Percentiles rank a stretch among this genome's conserved stretches.
These are phyloP conservation scores for Phaffomyces thermotolerans DNA, from an alignment of 805 yeast genomes.

Conservation along the genomic window DNA sequence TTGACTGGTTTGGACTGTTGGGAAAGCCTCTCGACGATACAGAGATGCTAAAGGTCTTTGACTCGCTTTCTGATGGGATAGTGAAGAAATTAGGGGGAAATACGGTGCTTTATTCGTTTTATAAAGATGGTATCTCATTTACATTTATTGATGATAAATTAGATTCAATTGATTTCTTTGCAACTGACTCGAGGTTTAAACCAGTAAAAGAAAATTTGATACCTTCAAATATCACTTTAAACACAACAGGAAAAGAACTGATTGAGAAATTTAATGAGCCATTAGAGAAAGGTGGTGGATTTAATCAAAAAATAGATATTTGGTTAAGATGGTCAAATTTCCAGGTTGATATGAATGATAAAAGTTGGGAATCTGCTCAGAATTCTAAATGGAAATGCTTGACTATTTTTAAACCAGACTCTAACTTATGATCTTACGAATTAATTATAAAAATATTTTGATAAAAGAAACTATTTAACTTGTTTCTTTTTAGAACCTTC, in stretches of 20 bases:
- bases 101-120: conserved; percentile 16
- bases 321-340: conserved; percentile 33
- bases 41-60: neutral
- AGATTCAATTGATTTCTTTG: conserved; percentile 31
- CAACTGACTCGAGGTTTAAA: conserved; percentile 17
- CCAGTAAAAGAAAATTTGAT: conserved; percentile 7
- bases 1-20: no score
- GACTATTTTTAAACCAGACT: conserved; percentile 12
- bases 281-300: conserved; percentile 35
- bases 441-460: no score
- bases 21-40: no score
- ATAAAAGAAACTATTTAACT: no score
- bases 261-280: conserved; percentile 34
- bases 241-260: conserved; percentile 24
- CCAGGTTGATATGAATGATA: conserved; percentile 30
- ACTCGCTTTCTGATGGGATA: neutral
- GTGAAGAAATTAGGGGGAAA: conserved; percentile 2
- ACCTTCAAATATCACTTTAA: conserved; percentile 16
- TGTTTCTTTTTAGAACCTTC: conserved; percentile 46
- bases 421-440: no score
- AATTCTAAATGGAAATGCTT: conserved; percentile 24
- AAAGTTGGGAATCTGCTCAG: conserved; percentile 30
- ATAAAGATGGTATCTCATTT: conserved; percentile 21
- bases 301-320: conserved; percentile 25
- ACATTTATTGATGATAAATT: conserved; percentile 10